Base-by-base conservation (phyloP, 768 basidiomycete genomes). In the Termitomyces sp. region DNA sequence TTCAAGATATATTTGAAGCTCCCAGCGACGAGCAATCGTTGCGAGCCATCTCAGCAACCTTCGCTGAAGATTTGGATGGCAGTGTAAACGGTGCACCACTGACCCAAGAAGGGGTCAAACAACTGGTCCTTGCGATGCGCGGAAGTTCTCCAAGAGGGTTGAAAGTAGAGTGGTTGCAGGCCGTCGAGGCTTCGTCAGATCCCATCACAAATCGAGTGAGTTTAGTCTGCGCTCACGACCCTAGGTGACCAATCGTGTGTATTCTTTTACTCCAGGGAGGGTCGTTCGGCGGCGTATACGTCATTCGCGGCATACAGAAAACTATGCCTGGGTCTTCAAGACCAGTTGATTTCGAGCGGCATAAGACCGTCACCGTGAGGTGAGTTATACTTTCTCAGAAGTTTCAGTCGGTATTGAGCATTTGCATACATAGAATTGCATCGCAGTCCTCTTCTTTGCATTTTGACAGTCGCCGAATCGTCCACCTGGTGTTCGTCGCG, bases 331-430 rank as follows among this genome's bases (percentile, higher is more conserved):
- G 72, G 29, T 68, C 69, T 37, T 55, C 64, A 9, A 59, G 64
- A 13, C 67, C 70, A 26, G 68, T 71, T 15, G 72, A 75, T 28
- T 77, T 75, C 60, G 76, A 77, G 59, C 74, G 82, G 57, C 79
- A 78, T 61, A 84, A 84, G 60, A 74, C 74, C 20, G 78, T 83
- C 15, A 75, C 73, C 42, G 82, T 81, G 24, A 74, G 69, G 82
- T 84, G 55, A 64, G 79, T 68, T 18, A 39, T 52, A 31, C n/a
- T 10, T 24, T 9, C 41, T 31, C 44, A 16, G 33, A 39, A 22
- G 20, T 54, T 49, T 8, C 20, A 7, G 39, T 15, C 58, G 12
- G 29, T 31, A 1, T 45, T 28, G 44, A 5, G 18, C 10, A 39
- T 49, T 10, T 46, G 54, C 22, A 1, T 18, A 34, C 12, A 20